Base-by-base conservation (phyloP, 352 stramenopile species). In the Phytophthora sp. region DNA sequence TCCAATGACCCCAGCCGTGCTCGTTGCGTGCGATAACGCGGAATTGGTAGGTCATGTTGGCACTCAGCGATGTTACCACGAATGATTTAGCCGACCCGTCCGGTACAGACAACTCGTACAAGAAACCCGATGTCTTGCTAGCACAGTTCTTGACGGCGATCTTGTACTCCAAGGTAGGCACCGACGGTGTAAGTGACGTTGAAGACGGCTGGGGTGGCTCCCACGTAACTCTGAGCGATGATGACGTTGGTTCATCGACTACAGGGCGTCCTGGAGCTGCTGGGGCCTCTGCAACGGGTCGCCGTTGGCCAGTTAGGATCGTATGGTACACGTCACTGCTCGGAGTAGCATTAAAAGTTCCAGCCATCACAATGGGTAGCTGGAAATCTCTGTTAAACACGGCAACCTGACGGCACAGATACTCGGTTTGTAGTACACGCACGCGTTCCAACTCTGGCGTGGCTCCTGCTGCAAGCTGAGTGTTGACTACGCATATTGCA, bases 31-130 rank as follows among this genome's bases (percentile, higher is more conserved):
- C 88, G 10, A 88, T 76, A 2, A 96, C 71, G 5, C 84, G 78
- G 56, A 96, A 96, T 62, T 97, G 88, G 70, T 97, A 97, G 45
- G 81, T 77, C 28, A 87, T 76, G 9, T 82, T 84, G n/a, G 81
- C 79, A 35, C 81, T 90, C 4, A 97, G 62, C 37, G 82, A 89
- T 3, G 79, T 79, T 15, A 92, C 59, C 15, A 76, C 64, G 24
- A 79, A 59, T 55, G 52, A 49, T 31, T 64, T 42, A 13, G 48
- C 30, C 27, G 57, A 17, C 49, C 62, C 56, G 26, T 72, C 68
- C 8, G 69, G 45, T 1, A 88, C 42, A 1, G 59, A 31, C 12
- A 87, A 43, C 46, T 89, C 79, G 49, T 88, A 72, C 62, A 83
- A 48, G 48, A 88, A 91, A 4, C 79, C 79, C 1, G 82, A 72